Conservation (phyloP, 2,329 filamentous ascomycete species). For the Colletotrichum lentis region DNA sequence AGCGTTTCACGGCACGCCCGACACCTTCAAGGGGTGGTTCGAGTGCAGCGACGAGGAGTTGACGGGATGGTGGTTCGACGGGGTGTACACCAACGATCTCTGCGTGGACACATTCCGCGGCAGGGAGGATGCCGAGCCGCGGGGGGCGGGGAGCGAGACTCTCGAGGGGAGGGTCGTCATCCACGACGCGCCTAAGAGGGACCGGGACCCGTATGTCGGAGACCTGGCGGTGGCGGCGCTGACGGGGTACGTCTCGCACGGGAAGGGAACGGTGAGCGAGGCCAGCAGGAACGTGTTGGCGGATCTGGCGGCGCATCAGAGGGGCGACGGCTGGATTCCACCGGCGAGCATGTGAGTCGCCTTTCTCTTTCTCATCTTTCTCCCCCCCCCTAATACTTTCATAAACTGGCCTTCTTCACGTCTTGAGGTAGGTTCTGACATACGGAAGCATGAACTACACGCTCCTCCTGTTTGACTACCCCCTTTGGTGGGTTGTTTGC, state of each 20-base stretch:
- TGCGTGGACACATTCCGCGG: slow-evolving; percentile 54
- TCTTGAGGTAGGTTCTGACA: slow-evolving; percentile 1
- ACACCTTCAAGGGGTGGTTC: slow-evolving; percentile 61
- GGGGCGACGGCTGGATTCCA: slow-evolving; percentile 62
- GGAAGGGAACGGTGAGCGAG: slow-evolving; percentile 44
- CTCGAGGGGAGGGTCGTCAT: slow-evolving; percentile 57
- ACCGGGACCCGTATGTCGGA: slow-evolving; percentile 62
- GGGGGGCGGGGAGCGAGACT: slow-evolving; percentile 53
- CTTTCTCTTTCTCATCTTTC: neutral
- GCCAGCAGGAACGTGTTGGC: slow-evolving; percentile 57
- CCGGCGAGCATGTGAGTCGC: slow-evolving; percentile 59
- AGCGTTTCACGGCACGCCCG: slow-evolving; percentile 56
- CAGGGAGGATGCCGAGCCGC: slow-evolving; percentile 58
- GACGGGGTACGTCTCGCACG: slow-evolving; percentile 58
- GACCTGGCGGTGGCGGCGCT: slow-evolving; percentile 59
- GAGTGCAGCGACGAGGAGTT: slow-evolving; percentile 59
- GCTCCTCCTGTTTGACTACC: slow-evolving; percentile 60
- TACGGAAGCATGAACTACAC: slow-evolving; percentile 53
- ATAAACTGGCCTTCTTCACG: neutral
- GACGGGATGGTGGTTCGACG: slow-evolving; percentile 63
- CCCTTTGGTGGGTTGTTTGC: slow-evolving; percentile 61
- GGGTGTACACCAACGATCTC: slow-evolving; percentile 61
- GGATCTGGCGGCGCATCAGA: slow-evolving; percentile 59
- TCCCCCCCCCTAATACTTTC: too few species aligned
- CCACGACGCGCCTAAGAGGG: slow-evolving; percentile 60